Conservation (phyloP, 1,139 yeast species). For the Kazachstania sp. region DNA sequence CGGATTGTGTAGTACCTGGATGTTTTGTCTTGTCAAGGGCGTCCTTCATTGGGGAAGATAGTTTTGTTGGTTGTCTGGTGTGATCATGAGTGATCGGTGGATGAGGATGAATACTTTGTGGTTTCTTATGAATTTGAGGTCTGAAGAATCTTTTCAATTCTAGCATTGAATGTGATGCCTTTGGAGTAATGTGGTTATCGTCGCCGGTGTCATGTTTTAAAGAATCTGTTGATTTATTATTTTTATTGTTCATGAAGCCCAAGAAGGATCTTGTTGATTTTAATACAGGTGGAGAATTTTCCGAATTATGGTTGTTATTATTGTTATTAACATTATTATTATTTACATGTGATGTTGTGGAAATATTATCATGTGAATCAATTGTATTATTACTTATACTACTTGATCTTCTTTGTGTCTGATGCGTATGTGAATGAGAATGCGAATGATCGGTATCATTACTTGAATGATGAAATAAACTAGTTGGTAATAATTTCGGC, state of each 20-base stretch:
- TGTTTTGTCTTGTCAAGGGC: constrained; percentile 8
- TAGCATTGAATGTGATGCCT: constrained; percentile 43
- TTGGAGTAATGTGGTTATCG: constrained; percentile 1
- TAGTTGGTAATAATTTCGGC: constrained; percentile 1
- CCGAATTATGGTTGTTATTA: neutral
- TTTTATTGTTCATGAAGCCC: constrained; percentile 12
- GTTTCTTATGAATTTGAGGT: constrained; percentile 17
- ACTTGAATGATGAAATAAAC: constrained; percentile 1
- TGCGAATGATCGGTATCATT: neutral
- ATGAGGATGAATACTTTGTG: constrained; percentile 3
- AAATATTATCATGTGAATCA: neutral
- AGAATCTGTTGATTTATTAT: constrained; percentile 17
- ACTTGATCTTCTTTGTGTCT: neutral
- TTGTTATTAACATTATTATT: neutral
- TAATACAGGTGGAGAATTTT: constrained; percentile 2
- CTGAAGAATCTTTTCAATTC: constrained; percentile 59
- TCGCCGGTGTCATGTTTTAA: neutral
- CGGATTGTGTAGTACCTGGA: constrained; percentile 22
- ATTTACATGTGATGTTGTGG: neutral
- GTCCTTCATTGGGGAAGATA: neutral
- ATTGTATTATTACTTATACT: neutral
- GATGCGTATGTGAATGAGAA: neutral
- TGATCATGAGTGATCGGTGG: constrained; percentile 1
- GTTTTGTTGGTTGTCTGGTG: neutral
- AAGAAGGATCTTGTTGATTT: constrained; percentile 12